These are phyloP conservation scores for Stipa capillata DNA, from an alignment of 176 grass and related monocot genomes.

Conservation along the genomic window DNA sequence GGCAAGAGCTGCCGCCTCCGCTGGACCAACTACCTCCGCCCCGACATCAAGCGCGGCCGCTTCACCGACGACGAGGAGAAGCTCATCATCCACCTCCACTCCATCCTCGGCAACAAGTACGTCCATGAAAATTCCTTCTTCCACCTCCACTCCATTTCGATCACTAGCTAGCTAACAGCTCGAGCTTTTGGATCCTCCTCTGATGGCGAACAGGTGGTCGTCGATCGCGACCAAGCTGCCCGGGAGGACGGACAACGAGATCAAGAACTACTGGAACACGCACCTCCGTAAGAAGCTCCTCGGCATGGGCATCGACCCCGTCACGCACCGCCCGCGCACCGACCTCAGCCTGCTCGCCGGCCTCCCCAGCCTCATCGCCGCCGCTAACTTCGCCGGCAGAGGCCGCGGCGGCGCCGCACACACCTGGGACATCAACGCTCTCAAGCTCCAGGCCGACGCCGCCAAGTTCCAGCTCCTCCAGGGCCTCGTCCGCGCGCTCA, in stretches of 20 bases:
- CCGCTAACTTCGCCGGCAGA: slow-evolving; percentile 8
- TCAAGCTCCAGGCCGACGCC: slow-evolving; percentile 72
- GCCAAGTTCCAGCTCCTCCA: slow-evolving; percentile 66
- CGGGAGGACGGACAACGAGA: slow-evolving; percentile 85
- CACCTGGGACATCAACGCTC: slow-evolving; percentile 41
- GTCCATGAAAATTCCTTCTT: too few species aligned
- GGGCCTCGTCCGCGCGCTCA: slow-evolving; percentile 50
- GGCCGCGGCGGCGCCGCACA: background rate
- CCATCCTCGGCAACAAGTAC: slow-evolving; percentile 73
- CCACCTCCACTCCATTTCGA: too few species aligned
- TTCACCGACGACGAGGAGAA: slow-evolving; percentile 86
- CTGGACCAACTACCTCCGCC: slow-evolving; percentile 93
- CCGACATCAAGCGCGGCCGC: slow-evolving; percentile 73
- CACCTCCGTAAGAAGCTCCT: slow-evolving; percentile 88
- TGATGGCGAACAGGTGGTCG: slow-evolving; percentile 94
- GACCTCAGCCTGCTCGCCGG: slow-evolving; percentile 57
- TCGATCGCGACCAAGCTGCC: slow-evolving; percentile 68
- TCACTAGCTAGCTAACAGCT: too few species aligned
- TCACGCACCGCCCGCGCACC: slow-evolving; percentile 66
- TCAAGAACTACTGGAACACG: slow-evolving; percentile 99
- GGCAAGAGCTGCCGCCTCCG: slow-evolving; percentile 97
- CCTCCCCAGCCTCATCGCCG: slow-evolving; percentile 38
- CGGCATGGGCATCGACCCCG: slow-evolving; percentile 68
- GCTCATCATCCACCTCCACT: slow-evolving; percentile 81
- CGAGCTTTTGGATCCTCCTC: too few species aligned